Conservation (phyloP, 2,329 filamentous ascomycete genomes). For the Pseudonectria foliicola region DNA sequence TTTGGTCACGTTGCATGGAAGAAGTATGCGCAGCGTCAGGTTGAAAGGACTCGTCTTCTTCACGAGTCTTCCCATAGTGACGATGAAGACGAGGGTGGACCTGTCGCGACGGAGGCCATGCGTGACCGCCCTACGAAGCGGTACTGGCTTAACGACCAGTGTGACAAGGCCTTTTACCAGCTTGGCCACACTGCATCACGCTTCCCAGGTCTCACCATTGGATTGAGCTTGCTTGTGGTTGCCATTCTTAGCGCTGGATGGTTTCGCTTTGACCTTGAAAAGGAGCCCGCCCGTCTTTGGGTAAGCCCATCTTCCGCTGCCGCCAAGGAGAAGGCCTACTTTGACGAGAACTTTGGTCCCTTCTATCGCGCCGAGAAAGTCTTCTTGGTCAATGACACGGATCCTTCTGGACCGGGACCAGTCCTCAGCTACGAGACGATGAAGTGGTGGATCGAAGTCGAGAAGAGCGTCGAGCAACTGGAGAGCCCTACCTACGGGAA, state of each 20-base stretch:
- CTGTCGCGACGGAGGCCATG: constrained; percentile 65
- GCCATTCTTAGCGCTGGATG: constrained; percentile 77
- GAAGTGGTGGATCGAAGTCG: constrained; percentile 88
- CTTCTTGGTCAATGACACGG: constrained; percentile 86
- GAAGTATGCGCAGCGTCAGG: constrained; percentile 65
- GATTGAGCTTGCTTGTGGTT: constrained; percentile 66
- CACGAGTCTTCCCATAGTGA: constrained; percentile 80
- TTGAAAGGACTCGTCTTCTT: constrained; percentile 76
- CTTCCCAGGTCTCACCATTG: constrained; percentile 80
- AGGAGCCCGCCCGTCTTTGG: constrained; percentile 86
- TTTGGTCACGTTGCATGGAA: constrained; percentile 70
- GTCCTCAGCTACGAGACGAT: constrained; percentile 86
- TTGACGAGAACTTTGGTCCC: constrained; percentile 86
- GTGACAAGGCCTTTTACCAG: constrained; percentile 71
- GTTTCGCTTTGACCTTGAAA: constrained; percentile 84
- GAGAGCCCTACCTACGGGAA: constrained; percentile 62
- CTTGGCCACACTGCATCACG: constrained; percentile 74
- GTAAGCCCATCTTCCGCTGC: constrained; percentile 91
- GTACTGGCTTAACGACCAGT: constrained; percentile 78
- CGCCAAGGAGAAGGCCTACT: constrained; percentile 88
- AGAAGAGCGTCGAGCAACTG: constrained; percentile 65
- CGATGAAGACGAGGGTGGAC: constrained; percentile 86
- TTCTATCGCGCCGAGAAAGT: constrained; percentile 93
- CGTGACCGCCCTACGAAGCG: constrained; percentile 70
- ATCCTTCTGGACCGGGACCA: constrained; percentile 55